Evolutionary conservation across 2,329 filamentous ascomycete genomes (phyloP).

Genomic region (Curvularia sp.): DNA sequence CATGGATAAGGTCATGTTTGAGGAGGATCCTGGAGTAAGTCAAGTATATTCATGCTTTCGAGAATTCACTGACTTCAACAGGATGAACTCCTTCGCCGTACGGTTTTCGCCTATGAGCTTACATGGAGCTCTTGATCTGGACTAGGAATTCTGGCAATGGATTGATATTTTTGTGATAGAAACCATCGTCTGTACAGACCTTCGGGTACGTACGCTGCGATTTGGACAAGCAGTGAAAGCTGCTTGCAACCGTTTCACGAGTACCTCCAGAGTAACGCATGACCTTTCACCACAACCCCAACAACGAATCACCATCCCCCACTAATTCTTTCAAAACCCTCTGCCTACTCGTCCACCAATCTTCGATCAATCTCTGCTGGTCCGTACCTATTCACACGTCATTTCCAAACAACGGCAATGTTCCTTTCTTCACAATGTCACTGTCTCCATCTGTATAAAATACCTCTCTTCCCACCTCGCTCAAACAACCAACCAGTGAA

Average conservation of each 20-base stretch:
- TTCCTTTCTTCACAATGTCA: background rate
- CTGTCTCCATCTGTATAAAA: background rate
- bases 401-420: background rate
- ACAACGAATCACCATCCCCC: background rate
- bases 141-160: too few relatives aligned
- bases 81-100: conserved; percentile 80
- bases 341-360: background rate
- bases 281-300: background rate
- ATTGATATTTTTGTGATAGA: background rate
- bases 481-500: too few relatives aligned
- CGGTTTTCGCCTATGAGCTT: conserved; percentile 79
- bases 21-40: conserved; percentile 78
- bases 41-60: too few relatives aligned
- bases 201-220: background rate
- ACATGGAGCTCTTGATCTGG: conserved; percentile 59
- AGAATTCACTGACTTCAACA: conserved; percentile 31
- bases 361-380: background rate
- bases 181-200: too few relatives aligned
- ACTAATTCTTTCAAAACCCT: background rate
- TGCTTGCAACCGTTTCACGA: background rate
- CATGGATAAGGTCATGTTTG: conserved; percentile 88
- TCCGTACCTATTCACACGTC: background rate
- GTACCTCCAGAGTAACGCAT: background rate
- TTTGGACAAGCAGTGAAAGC: background rate
- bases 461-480: too few relatives aligned